Base-by-base conservation (phyloP, 768 basidiomycete species). In the Leccinellum albellum region DNA sequence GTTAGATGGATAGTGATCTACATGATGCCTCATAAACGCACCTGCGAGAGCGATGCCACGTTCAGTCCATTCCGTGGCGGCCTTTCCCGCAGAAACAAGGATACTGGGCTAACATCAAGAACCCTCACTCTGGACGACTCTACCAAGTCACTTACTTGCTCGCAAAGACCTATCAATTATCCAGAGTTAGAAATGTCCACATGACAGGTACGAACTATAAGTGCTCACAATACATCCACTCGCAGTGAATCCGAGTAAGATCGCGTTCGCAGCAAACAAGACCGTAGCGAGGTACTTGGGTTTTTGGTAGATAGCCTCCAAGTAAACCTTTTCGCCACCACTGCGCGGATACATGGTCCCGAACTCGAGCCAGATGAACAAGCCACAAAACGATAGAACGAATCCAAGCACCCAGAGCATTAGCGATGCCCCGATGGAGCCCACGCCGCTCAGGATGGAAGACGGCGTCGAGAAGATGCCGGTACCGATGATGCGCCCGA, bases 381-480 rank as follows among this genome's bases (percentile, higher is more conserved):
- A 68, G 0, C 83, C 83, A 53, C 81, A 85, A 58, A 80, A 81
- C 0, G 83, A 84, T 3, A 85, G 74, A 1, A 78, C 61, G 61
- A 84, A 83, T 4, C 84, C 84, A 21, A 84, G 78, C 1, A 85
- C 79, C 84, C 83, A 86, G 20, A 84, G 78, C 78, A 85, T 78
- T 50, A 85, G 70, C 0, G 82, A 84, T 1, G 84, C 83, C 20
- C 83, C 84, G 17, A 85, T 71, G 6, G 82, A 83, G 13, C 79
- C 80, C 0, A 85, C 84, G 0, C 81, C 79, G 0, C 68, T 74
- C 29, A 86, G 75, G 62, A 86, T 85, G 1, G 80, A 80, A 0
- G 82, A 83, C 0, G 84, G 84, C 0, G 83, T 84, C 1, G 82
- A 82, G 70, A 85, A 85, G 57, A 86, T 85, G n/a, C 83, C 84